phyloP scores from a whole-genome alignment of 2,329 filamentous ascomycete genomes.

The Rutstroemia sp. region DNA sequence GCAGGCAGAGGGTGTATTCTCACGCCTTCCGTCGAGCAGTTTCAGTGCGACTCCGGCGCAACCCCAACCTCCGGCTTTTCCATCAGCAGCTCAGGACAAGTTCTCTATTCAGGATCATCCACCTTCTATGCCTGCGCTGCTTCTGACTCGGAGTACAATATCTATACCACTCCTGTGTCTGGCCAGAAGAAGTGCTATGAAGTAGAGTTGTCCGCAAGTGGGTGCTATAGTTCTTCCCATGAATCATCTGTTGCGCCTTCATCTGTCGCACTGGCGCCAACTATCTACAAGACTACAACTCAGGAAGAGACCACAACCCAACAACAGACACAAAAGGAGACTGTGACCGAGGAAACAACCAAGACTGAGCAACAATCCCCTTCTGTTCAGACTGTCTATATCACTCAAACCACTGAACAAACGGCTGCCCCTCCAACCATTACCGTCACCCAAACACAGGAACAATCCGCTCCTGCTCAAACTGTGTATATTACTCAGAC shows the following conservation, averaged over 20 bases:
- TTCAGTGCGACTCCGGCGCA: slow-evolving; percentile 43
- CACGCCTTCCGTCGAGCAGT: slow-evolving; percentile 15
- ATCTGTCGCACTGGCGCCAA: background rate
- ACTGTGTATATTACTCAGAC: background rate
- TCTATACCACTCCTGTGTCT: slow-evolving; percentile 39
- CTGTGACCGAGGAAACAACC: background rate
- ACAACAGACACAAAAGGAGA: background rate
- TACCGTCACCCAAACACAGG: background rate
- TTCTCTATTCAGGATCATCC: slow-evolving; percentile 29
- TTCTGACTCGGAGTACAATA: slow-evolving; percentile 45
- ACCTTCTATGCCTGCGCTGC: slow-evolving; percentile 55
- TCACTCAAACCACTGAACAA: background rate
- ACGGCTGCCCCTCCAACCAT: background rate
- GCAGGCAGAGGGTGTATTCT: slow-evolving; percentile 51
- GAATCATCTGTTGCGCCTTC: background rate
- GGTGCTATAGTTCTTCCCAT: slow-evolving; percentile 26
- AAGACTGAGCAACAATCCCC: background rate
- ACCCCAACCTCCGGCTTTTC: slow-evolving; percentile 46
- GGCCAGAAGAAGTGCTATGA: slow-evolving; percentile 41
- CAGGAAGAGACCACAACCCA: background rate
- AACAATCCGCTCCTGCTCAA: no score
- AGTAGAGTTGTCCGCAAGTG: slow-evolving; percentile 38
- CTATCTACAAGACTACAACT: background rate
- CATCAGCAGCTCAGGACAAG: slow-evolving; percentile 39
- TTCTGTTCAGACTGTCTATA: background rate